These are phyloP conservation scores for Exophiala viscosa DNA, from an alignment of 2,329 filamentous ascomycete genomes.

Conservation along the genomic window DNA sequence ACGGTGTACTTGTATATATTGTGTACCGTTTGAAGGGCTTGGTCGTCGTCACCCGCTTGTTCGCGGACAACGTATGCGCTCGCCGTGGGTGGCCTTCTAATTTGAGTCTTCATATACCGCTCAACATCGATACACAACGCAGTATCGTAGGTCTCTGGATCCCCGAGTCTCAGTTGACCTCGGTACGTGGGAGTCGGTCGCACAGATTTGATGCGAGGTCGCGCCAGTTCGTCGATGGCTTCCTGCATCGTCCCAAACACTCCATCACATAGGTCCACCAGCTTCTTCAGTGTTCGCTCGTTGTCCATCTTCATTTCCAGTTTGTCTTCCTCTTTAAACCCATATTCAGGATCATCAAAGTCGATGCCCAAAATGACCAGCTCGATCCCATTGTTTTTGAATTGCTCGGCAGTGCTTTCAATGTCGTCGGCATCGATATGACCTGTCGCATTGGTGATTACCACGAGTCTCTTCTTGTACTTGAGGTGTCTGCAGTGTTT, in stretches of 20 bases:
- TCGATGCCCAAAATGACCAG: conserved; percentile 83
- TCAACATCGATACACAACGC: conserved; percentile 82
- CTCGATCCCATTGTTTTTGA: conserved; percentile 71
- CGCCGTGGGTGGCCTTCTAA: conserved; percentile 69
- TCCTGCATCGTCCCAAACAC: conserved; percentile 80
- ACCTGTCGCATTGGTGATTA: conserved; percentile 78
- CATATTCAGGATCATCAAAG: conserved; percentile 86
- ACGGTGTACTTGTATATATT: conserved; percentile 77
- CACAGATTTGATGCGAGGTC: conserved; percentile 71
- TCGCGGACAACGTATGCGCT: conserved; percentile 66
- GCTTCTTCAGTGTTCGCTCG: conserved; percentile 62
- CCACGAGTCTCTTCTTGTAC: conserved; percentile 72
- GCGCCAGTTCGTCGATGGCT: conserved; percentile 74
- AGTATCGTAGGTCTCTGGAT: conserved; percentile 67
- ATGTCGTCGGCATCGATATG: conserved; percentile 71
- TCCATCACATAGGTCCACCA: conserved; percentile 66
- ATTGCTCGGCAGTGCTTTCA: conserved; percentile 29
- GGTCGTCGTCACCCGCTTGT: conserved; percentile 7
- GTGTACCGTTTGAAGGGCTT: conserved; percentile 53
- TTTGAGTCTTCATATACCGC: conserved; percentile 81
- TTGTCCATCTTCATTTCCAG: conserved; percentile 66
- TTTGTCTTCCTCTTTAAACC: conserved; percentile 90
- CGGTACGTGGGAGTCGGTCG: conserved; percentile 75
- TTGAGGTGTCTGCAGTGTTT: conserved; percentile 76
- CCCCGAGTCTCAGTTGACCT: conserved; percentile 74